These are phyloP conservation scores for Diaporthe eres DNA, from an alignment of 2,329 filamentous ascomycete genomes.

Conservation along the genomic window DNA sequence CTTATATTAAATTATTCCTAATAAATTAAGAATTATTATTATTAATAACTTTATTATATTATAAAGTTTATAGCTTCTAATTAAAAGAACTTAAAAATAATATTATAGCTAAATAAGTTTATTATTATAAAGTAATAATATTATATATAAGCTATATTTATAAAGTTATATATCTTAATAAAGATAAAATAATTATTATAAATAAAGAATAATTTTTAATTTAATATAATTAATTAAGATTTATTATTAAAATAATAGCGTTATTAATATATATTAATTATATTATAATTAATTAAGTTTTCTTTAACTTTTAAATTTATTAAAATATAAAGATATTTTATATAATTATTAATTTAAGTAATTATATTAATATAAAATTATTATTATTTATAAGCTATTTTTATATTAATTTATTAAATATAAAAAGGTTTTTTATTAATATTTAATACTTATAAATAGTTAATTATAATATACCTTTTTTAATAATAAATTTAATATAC, in stretches of 20 bases:
- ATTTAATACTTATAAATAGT: not conserved
- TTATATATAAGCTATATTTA: not conserved
- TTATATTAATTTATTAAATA: not conserved
- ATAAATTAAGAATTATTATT: too few relatives aligned
- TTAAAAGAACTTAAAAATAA: too few relatives aligned
- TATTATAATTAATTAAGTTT: not conserved
- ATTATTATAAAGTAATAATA: too few relatives aligned
- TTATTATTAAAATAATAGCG: not conserved
- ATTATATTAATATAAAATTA: not conserved
- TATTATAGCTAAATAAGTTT: too few relatives aligned
- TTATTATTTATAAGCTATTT: not conserved
- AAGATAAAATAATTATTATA: not conserved
- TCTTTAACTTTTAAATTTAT: not conserved
- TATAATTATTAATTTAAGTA: not conserved
- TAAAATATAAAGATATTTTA: not conserved
- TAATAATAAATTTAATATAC: not conserved
- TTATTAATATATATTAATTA: not conserved
- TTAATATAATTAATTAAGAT: not conserved
- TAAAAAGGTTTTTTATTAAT: not conserved
- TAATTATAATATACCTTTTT: not conserved
- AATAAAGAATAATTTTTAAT: not conserved
- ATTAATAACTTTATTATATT: too few relatives aligned
- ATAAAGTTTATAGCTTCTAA: too few relatives aligned
- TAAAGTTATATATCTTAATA: not conserved
- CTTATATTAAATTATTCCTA: not conserved